Conservation (phyloP, 2,329 filamentous ascomycete species). For the Parastagonospora nodorum region DNA sequence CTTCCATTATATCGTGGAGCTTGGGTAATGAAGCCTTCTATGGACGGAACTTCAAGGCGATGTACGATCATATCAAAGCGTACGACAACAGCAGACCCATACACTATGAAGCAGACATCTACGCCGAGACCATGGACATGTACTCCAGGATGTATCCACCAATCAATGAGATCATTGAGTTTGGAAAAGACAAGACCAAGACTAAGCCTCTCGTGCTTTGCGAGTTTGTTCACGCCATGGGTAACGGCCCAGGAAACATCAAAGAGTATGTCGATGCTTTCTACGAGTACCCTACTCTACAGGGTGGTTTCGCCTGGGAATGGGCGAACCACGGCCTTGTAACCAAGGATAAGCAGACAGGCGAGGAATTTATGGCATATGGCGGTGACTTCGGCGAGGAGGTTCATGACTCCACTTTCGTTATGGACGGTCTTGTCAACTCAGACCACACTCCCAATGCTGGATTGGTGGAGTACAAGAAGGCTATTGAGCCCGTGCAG, state of each 20-base stretch:
- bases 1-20: constrained; percentile 74
- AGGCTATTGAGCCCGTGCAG: constrained; percentile 51
- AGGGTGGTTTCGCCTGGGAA: constrained; percentile 63
- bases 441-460: constrained; percentile 50
- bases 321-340: constrained; percentile 54
- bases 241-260: constrained; percentile 72
- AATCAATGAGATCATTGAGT: constrained; percentile 56
- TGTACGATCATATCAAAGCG: constrained; percentile 66
- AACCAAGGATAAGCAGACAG: constrained; percentile 45
- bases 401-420: constrained; percentile 50
- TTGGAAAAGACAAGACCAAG: constrained; percentile 49
- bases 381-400: constrained; percentile 52
- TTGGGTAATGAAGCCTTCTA: constrained; percentile 77
- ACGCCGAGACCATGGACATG: constrained; percentile 67
- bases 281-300: constrained; percentile 63
- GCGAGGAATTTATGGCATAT: constrained; percentile 49
- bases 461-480: constrained; percentile 51
- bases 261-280: constrained; percentile 71
- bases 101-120: constrained; percentile 69
- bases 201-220: constrained; percentile 63
- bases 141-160: constrained; percentile 70
- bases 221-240: constrained; percentile 68
- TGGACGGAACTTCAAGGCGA: constrained; percentile 68
- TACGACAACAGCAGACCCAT: constrained; percentile 64
- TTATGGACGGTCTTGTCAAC: constrained; percentile 52